Base-by-base conservation (phyloP, 371 early-diverging fungal species). In the Lichtheimia hyalospora region DNA sequence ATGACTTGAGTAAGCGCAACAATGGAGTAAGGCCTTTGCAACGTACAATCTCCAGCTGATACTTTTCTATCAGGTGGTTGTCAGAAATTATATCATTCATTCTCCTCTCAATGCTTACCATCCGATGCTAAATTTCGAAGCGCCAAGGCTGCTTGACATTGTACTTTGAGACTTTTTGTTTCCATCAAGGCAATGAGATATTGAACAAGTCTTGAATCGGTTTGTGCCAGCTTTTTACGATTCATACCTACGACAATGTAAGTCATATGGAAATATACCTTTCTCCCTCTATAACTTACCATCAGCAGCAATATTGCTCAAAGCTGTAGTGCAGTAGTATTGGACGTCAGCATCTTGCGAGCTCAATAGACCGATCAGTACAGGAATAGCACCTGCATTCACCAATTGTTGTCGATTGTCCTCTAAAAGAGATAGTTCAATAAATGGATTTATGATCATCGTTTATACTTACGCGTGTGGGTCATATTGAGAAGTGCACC, bases 401-500 rank as follows among this genome's bases (percentile, higher is more conserved):
- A 95, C 93, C 27, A 96, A 73, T 70, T 91, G 90, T 57, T 88
- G 87, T 18, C 96, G 86, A 66, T 92, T 93, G 59, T 93, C 92
- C 59, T 87, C 87, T 83, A 56, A 13, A 25, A 21, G n/a, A 23
- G 49, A 34, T 8, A 0, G 8, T 2, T 34, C 34, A 34, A 8
- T 34, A 34, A 8, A 10, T 34, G 10, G 10, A 8, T 10, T 34
- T 34, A 8, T 34, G 5, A 8, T 34, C 0, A 2, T 8, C 34
- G 2, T 34, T 34, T 34, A 34, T 8, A 34, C 52, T 56, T 82
- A 82, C 84, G 82, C 15, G 92, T 88, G 71, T 96, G 96, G 20
- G 96, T 96, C 94, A 96, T 93, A 68, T 96, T 96, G 43, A 96
- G 78, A 48, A 96, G 80, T 12, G 96, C 96, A 14, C 96, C 96